Evolutionary conservation across 345 rosid genomes (phyloP).

Genomic region (Eucalyptus pauciflora): DNA sequence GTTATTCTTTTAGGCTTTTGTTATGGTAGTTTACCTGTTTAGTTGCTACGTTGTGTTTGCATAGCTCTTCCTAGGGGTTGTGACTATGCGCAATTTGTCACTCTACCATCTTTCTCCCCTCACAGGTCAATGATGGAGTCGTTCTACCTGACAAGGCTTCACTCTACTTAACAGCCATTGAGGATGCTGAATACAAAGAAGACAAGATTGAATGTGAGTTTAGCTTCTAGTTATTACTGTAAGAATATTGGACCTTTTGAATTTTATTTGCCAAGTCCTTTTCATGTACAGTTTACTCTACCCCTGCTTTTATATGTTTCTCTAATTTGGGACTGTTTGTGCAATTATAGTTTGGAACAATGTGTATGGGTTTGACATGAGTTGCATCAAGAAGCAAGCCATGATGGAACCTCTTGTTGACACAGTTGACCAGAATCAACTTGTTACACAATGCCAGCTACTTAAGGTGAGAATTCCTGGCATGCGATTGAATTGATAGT

Average conservation of each 20-base stretch:
- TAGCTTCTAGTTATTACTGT: background rate
- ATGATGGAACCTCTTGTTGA: constrained; percentile 98
- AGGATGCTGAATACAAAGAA: constrained; percentile 94
- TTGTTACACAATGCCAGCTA: constrained; percentile 69
- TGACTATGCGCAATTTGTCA: background rate
- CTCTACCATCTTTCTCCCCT: background rate
- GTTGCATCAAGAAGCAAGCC: constrained; percentile 96
- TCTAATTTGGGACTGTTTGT: background rate
- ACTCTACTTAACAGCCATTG: constrained; percentile 80
- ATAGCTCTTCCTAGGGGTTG: background rate
- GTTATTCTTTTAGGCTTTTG: background rate
- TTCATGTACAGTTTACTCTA: background rate
- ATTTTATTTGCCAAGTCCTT: background rate
- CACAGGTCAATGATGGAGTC: constrained; percentile 68
- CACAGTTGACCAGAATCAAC: constrained; percentile 87
- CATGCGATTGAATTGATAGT: background rate
- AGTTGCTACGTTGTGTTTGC: background rate
- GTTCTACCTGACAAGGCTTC: constrained; percentile 94
- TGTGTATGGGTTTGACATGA: constrained; percentile 95
- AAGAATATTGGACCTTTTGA: background rate
- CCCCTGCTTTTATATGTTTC: background rate
- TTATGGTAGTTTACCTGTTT: background rate
- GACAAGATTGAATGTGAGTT: constrained; percentile 91
- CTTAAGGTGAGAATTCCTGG: constrained; percentile 46
- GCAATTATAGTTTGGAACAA: constrained; percentile 68